A percentile compares a stretch with the other conserved stretches of the same genome.
These are phyloP conservation scores for Euphorbia celastroides DNA, from an alignment of 441 rosid genomes.

Conservation along the genomic window DNA sequence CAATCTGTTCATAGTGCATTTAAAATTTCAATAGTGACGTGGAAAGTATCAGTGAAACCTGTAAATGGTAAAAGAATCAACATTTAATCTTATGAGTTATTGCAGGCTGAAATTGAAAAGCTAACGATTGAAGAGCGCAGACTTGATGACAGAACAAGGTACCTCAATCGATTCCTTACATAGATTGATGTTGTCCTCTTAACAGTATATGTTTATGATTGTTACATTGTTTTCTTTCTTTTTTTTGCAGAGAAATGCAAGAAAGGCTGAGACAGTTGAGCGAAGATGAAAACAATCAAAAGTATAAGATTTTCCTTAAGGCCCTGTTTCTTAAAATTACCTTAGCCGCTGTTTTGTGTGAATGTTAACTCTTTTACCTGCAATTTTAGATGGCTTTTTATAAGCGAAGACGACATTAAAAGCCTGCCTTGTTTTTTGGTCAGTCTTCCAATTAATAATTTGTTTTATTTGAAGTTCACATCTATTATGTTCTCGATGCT, in stretches of 20 bases:
- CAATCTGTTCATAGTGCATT: background rate
- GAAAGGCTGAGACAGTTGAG: conserved; percentile 63
- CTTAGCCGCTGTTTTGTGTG: background rate
- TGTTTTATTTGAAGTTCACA: no score
- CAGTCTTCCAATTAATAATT: conserved; percentile 11
- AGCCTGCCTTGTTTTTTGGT: conserved; percentile 76
- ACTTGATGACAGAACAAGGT: conserved; percentile 84
- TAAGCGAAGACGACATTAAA: conserved; percentile 91
- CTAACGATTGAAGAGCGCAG: conserved; percentile 61
- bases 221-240: no score
- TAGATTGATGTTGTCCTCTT: conserved; percentile 18
- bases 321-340: background rate
- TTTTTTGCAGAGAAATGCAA: conserved; percentile 67
- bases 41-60: background rate
- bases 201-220: conserved; percentile 28
- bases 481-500: no score
- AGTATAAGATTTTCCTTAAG: conserved; percentile 34
- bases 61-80: conserved; percentile 6
- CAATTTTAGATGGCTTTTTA: conserved; percentile 81
- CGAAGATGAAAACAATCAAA: conserved; percentile 72
- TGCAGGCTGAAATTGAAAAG: conserved; percentile 73
- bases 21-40: conserved; percentile 1
- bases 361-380: background rate
- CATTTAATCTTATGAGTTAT: conserved; percentile 18
- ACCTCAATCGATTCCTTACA: conserved; percentile 23